Conservation (phyloP, 257 asterid species). For the Marsdenia floribunda region DNA sequence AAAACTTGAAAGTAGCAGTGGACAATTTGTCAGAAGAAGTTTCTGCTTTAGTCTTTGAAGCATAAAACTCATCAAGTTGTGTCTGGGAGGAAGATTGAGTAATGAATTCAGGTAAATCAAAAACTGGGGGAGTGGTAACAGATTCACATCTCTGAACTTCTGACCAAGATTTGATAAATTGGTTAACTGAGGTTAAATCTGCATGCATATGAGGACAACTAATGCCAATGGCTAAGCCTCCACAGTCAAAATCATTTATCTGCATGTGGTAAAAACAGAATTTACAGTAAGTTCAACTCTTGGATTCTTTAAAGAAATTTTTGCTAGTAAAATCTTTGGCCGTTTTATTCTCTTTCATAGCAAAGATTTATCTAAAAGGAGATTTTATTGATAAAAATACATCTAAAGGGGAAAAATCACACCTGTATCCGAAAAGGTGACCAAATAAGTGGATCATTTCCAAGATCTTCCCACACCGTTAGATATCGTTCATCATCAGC, state of each 20-base stretch:
- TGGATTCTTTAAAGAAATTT: too few relatives aligned
- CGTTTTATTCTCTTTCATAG: too few relatives aligned
- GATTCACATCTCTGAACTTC: conserved; percentile 34
- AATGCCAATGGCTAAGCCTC: conserved; percentile 58
- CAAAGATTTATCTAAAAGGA: too few relatives aligned
- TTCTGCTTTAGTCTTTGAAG: conserved; percentile 5
- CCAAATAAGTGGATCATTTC: conserved; percentile 48
- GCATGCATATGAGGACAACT: conserved; percentile 66
- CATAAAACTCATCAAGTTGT: background rate
- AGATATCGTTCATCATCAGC: conserved; percentile 45
- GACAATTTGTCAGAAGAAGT: conserved; percentile 26
- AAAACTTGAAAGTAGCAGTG: conserved; percentile 40
- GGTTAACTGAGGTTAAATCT: conserved; percentile 49
- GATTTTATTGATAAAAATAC: too few relatives aligned
- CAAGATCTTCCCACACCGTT: conserved; percentile 64
- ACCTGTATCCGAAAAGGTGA: conserved; percentile 71
- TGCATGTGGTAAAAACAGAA: conserved; percentile 20
- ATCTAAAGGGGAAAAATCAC: background rate
- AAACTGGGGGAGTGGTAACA: conserved; percentile 32
- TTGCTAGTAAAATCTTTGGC: too few relatives aligned
- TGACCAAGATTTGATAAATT: conserved; percentile 52
- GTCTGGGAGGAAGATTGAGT: background rate
- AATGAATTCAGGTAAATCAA: conserved; percentile 26
- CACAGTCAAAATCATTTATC: conserved; percentile 56
- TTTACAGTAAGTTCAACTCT: background rate